phyloP scores from a whole-genome alignment of 768 basidiomycete species.

The Tricholoma bakamatsutake region DNA sequence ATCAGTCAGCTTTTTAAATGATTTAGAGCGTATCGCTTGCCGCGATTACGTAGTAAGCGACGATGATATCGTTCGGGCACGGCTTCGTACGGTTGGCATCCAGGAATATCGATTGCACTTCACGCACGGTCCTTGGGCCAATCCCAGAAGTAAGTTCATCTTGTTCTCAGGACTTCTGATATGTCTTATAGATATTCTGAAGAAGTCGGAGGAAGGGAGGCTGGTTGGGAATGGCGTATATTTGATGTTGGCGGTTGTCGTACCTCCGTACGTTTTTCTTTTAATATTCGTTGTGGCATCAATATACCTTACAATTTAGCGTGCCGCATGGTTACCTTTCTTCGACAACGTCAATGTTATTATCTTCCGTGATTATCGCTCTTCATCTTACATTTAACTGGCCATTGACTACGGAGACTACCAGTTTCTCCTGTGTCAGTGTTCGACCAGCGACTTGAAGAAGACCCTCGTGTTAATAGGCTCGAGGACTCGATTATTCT shows the following conservation, averaged over 20 bases:
- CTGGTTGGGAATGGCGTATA: slow-evolving; percentile 59
- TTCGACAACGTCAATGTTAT: slow-evolving; percentile 76
- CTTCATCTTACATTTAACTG: background rate
- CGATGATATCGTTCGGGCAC: slow-evolving; percentile 67
- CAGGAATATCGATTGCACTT: slow-evolving; percentile 57
- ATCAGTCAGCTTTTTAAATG: slow-evolving; percentile 56
- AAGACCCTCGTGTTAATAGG: slow-evolving; percentile 66
- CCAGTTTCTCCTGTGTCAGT: slow-evolving; percentile 70
- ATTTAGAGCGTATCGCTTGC: slow-evolving; percentile 58
- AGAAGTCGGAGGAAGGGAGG: slow-evolving; percentile 21
- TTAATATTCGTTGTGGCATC: slow-evolving; percentile 1
- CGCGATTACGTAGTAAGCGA: slow-evolving; percentile 61
- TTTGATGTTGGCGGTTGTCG: slow-evolving; percentile 77
- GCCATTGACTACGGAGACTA: background rate
- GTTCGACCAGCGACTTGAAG: slow-evolving; percentile 69
- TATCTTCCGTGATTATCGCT: slow-evolving; percentile 49
- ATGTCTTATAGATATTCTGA: background rate
- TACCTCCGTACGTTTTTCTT: slow-evolving; percentile 41
- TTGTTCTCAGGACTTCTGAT: background rate
- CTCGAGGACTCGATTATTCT: slow-evolving; percentile 68
- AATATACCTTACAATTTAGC: slow-evolving; percentile 32
- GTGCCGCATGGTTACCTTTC: slow-evolving; percentile 74
- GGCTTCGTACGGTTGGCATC: slow-evolving; percentile 65
- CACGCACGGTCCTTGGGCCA: slow-evolving; percentile 35
- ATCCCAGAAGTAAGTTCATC: slow-evolving; percentile 23